phyloP scores from a whole-genome alignment of 352 stramenopile species.

The Phytophthora hybrid region DNA sequence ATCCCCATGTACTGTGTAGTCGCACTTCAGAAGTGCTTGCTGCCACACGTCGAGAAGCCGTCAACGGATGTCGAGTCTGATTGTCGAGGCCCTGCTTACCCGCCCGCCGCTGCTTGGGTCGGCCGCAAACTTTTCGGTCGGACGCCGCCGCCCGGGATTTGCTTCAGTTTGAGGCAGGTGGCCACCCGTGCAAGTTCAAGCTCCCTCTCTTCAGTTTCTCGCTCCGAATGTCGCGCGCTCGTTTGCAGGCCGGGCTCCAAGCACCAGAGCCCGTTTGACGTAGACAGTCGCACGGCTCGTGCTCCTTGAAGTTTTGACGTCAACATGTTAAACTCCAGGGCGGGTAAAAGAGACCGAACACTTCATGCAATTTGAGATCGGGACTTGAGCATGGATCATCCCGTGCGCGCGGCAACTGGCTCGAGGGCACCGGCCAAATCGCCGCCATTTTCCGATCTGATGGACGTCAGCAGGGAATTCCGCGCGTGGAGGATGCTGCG shows the following conservation, averaged over 20 bases:
- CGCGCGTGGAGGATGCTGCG: background rate
- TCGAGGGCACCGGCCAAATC: conserved; percentile 41
- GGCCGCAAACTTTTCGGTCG: conserved; percentile 4
- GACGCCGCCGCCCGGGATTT: conserved; percentile 20
- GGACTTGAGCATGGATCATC: conserved; percentile 31
- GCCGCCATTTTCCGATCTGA: conserved; percentile 32
- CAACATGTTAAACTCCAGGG: conserved; percentile 25
- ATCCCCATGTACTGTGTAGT: background rate
- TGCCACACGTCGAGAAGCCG: conserved; percentile 12
- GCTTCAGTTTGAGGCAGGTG: conserved; percentile 26
- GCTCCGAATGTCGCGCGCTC: conserved; percentile 29
- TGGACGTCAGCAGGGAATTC: conserved; percentile 22
- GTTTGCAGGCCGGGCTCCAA: conserved; percentile 31
- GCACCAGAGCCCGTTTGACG: conserved; percentile 23
- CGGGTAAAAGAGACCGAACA: conserved; percentile 1
- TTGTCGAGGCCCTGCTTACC: conserved; percentile 8
- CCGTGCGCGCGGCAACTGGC: conserved; percentile 28
- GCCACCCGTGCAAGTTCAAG: conserved; percentile 10
- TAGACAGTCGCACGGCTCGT: conserved; percentile 23
- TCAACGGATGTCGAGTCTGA: conserved; percentile 11
- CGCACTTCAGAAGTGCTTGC: conserved; percentile 10
- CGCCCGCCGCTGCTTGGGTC: conserved; percentile 18
- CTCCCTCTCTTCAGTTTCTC: conserved; percentile 21
- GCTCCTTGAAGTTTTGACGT: conserved; percentile 31
- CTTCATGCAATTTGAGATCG: background rate